Base-by-base conservation (phyloP, 306 rosid species). In the Ceratonia siliqua region DNA sequence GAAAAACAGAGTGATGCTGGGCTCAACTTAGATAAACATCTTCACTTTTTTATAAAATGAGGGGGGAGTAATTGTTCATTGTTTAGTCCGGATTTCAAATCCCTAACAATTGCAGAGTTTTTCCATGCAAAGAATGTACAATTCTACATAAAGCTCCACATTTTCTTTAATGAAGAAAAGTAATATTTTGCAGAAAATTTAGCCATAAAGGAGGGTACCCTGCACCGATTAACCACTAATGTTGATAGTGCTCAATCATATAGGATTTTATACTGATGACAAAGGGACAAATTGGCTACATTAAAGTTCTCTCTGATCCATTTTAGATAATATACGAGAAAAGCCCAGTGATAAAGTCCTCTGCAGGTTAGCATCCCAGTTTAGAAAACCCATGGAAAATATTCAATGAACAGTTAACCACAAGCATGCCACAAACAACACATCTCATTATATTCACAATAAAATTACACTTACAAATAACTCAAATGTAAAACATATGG, bases 71-170 rank as follows among this genome's bases (percentile, higher is more conserved):
- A 62, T 30, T 17, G 36, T 55, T 35, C 59, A 56, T 45, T 18
- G 13, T 39, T 54, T 24, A 62, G 61, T 32, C 35, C 5, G 45
- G 50, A 68, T 25, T 62, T 78, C 45, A 43, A 49, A 67, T 52
- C 35, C 61, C 61, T 55, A 2, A 14, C 11, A 8, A 67, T 13
- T 2, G 55, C 36, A 57, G 48, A 59, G 56, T 8, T 24, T 38
- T 18, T 82, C 57, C 62, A 53, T 41, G 76, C 63, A 35, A 21
- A 32, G 1, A 18, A 18, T 45, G 39, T 2, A 80, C 24, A 59
- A 7, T 21, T 57, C 50, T 11, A 18, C 20, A 56, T 5, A 38
- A 14, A 39, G 41, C n/a, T 2, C 30, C 24, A 54, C 7, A 54
- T 22, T 42, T 56, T 8, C 62, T 59, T 41, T 7, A 3, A 35